Conservation (phyloP, 2,329 filamentous ascomycete genomes). For the Colletotrichum sp. region DNA sequence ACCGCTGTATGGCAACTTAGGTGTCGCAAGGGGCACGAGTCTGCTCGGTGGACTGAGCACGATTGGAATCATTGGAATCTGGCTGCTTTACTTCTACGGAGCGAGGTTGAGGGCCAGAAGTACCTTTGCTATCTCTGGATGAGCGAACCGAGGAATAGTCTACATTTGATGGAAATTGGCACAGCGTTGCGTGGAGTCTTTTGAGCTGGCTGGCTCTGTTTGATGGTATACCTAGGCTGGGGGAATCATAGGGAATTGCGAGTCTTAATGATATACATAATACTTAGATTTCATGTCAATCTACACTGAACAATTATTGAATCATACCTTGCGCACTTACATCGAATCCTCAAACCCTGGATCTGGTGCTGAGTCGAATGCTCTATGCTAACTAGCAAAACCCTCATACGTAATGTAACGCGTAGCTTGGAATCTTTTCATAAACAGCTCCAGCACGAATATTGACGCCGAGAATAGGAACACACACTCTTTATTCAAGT, state of each 20-base stretch:
- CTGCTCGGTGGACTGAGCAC: conserved; percentile 61
- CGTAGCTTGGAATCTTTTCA: background rate
- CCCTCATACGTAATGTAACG: background rate
- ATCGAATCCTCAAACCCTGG: background rate
- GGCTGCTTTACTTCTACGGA: conserved; percentile 62
- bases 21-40: conserved; percentile 61
- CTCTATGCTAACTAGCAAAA: background rate
- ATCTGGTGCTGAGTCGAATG: background rate
- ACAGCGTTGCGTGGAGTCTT: background rate
- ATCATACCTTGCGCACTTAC: background rate
- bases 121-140: conserved; percentile 55
- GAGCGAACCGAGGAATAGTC: background rate
- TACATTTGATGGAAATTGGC: background rate
- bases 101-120: conserved; percentile 58
- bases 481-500: background rate
- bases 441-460: background rate
- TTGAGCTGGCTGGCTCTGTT: background rate
- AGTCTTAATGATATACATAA: background rate
- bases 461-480: background rate
- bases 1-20: conserved; percentile 64
- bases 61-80: conserved; percentile 63
- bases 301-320: background rate
- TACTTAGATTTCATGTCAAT: background rate
- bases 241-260: background rate
- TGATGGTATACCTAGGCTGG: background rate